Evolutionary conservation across 2,329 filamentous ascomycete species (phyloP).

Genomic region (Colletotrichum cereale): DNA sequence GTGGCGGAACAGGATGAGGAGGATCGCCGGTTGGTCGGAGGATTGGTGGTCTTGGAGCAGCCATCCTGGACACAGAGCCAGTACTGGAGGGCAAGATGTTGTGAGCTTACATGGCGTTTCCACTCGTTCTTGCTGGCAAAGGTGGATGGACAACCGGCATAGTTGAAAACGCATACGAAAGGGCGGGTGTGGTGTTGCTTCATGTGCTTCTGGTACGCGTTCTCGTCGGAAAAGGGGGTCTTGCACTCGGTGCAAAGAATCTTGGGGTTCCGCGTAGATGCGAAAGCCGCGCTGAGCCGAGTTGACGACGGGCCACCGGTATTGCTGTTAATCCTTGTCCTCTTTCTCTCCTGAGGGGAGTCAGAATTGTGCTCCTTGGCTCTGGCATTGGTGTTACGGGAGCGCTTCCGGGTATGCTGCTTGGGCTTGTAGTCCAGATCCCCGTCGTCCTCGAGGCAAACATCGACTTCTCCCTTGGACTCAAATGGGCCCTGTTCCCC

Average conservation of each 20-base stretch:
- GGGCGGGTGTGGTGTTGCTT: slow-evolving; percentile 68
- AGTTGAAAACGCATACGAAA: slow-evolving; percentile 83
- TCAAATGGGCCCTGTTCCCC: slow-evolving; percentile 43
- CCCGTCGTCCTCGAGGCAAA: slow-evolving; percentile 15
- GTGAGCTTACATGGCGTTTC: slow-evolving; percentile 88
- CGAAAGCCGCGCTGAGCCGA: slow-evolving; percentile 1
- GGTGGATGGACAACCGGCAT: slow-evolving; percentile 78
- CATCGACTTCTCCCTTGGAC: slow-evolving; percentile 1
- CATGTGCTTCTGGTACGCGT: slow-evolving; percentile 61
- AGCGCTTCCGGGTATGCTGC: slow-evolving; percentile 32
- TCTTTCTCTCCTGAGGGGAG: slow-evolving; percentile 22
- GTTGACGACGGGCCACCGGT: neutral
- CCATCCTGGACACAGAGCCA: slow-evolving; percentile 80
- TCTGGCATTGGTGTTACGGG: slow-evolving; percentile 25
- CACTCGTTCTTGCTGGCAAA: slow-evolving; percentile 93
- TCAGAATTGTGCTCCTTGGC: neutral
- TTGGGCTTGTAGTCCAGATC: slow-evolving; percentile 36
- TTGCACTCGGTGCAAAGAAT: slow-evolving; percentile 54
- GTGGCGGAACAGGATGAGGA: slow-evolving; percentile 16
- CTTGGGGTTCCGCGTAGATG: slow-evolving; percentile 24
- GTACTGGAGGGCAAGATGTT: slow-evolving; percentile 81
- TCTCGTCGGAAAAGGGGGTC: slow-evolving; percentile 59
- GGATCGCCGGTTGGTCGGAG: slow-evolving; percentile 40
- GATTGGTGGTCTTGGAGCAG: slow-evolving; percentile 56
- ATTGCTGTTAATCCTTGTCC: slow-evolving; percentile 20